Conservation (phyloP, 2,329 filamentous ascomycete genomes). For the Penicillium palitans region DNA sequence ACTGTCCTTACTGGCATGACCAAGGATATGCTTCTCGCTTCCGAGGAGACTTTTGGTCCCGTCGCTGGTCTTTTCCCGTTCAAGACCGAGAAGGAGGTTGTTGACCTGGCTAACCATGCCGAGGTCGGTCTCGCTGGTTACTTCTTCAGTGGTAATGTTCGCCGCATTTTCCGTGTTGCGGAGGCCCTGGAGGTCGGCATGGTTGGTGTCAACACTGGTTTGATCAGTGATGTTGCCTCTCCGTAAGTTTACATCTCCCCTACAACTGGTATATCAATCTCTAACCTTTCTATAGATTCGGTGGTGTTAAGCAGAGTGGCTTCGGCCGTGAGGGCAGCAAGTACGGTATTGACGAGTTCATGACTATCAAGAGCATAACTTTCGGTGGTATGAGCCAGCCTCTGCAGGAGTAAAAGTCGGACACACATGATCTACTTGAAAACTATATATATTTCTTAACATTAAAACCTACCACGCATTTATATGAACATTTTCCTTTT, state of each 20-base stretch:
- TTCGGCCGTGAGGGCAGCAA: slow-evolving; percentile 77
- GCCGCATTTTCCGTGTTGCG: slow-evolving; percentile 60
- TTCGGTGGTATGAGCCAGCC: slow-evolving; percentile 63
- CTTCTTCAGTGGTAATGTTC: slow-evolving; percentile 72
- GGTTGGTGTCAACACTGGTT: slow-evolving; percentile 69
- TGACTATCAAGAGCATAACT: slow-evolving; percentile 68
- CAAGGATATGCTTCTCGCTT: slow-evolving; percentile 76
- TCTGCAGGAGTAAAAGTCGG: slow-evolving; percentile 47
- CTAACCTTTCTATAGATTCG: slow-evolving; percentile 55
- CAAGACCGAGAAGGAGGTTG: slow-evolving; percentile 82
- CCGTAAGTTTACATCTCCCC: slow-evolving; percentile 40
- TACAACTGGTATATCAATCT: background rate
- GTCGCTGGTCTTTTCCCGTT: slow-evolving; percentile 90
- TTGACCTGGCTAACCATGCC: slow-evolving; percentile 75
- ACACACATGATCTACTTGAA: background rate
- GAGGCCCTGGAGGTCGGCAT: slow-evolving; percentile 57
- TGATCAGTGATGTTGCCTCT: slow-evolving; percentile 56
- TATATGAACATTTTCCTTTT: background rate
- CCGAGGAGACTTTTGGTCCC: slow-evolving; percentile 93
- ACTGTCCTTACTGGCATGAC: slow-evolving; percentile 89
- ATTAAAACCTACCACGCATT: background rate
- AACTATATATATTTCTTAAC: background rate
- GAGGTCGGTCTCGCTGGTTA: slow-evolving; percentile 91
- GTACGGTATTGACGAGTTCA: slow-evolving; percentile 76
- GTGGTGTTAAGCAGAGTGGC: slow-evolving; percentile 79